Evolutionary conservation across 176 grass and related monocot genomes (phyloP).

Genomic region (Juncus inflexus): DNA sequence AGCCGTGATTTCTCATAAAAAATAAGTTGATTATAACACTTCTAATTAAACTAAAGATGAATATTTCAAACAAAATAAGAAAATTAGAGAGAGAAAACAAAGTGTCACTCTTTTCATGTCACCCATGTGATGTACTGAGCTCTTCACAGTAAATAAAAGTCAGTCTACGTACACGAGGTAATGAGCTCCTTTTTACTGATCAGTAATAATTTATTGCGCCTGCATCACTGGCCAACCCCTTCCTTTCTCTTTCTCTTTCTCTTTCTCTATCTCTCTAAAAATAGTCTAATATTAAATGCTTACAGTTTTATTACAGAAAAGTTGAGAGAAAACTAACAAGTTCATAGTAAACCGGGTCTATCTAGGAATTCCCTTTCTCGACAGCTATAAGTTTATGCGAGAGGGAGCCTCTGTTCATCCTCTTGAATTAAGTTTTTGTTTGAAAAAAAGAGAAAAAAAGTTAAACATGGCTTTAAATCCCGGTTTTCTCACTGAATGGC

Average conservation of each 20-base stretch:
- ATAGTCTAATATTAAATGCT: neutral
- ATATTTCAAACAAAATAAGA: too few species aligned
- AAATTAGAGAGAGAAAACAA: too few species aligned
- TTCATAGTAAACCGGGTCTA: slow-evolving; percentile 11
- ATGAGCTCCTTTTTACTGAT: neutral
- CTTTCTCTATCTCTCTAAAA: neutral
- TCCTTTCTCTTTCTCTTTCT: slow-evolving; percentile 11
- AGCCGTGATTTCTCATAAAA: too few species aligned
- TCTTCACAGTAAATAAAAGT: too few species aligned
- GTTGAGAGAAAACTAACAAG: neutral
- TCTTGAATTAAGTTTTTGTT: too few species aligned
- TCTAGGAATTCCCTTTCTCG: neutral
- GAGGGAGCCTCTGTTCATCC: neutral
- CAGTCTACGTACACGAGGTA: too few species aligned
- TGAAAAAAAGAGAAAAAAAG: neutral
- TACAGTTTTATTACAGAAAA: neutral
- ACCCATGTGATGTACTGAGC: too few species aligned
- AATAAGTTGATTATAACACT: too few species aligned
- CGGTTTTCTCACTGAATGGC: slow-evolving; percentile 80
- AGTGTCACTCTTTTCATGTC: too few species aligned
- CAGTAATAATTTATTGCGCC: too few species aligned
- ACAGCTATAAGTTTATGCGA: neutral
- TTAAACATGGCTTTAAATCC: slow-evolving; percentile 71
- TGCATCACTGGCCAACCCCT: neutral
- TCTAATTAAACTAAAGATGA: too few species aligned